Percentiles rank a stretch among this genome's conserved stretches.
phyloP scores from a whole-genome alignment of 768 basidiomycete species.

The Phlegmacium glaucopus region DNA sequence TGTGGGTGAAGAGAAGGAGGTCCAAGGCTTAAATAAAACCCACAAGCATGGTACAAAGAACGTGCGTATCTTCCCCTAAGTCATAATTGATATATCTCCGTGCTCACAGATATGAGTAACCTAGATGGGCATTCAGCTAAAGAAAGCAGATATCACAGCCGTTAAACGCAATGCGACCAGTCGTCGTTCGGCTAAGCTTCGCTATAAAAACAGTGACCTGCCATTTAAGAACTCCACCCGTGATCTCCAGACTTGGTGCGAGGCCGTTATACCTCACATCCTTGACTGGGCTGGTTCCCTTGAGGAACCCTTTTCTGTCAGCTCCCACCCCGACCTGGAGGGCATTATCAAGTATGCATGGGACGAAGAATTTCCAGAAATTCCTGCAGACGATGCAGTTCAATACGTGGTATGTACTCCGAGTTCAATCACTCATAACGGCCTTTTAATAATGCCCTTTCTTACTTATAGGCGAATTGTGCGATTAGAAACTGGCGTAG shows the following conservation, averaged over 20 bases:
- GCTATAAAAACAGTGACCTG: neutral
- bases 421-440: neutral
- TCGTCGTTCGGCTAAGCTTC: neutral
- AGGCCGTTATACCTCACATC: neutral
- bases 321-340: neutral
- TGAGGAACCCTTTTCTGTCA: neutral
- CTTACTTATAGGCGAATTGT: neutral
- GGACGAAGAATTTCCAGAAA: neutral
- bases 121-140: neutral
- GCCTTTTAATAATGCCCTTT: neutral
- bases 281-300: neutral
- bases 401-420: neutral
- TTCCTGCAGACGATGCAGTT: neutral
- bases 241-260: neutral
- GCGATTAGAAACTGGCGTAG: neutral
- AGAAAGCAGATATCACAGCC: neutral
- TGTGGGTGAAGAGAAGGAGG: neutral
- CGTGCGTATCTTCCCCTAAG: too few relatives aligned
- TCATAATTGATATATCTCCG: neutral
- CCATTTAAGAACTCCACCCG: neutral
- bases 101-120: neutral
- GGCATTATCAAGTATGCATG: neutral
- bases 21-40: neutral
- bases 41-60: neutral
- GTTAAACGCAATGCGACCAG: neutral